phyloP scores from a whole-genome alignment of 352 stramenopile genomes.

The Globisporangium okanoganense region DNA sequence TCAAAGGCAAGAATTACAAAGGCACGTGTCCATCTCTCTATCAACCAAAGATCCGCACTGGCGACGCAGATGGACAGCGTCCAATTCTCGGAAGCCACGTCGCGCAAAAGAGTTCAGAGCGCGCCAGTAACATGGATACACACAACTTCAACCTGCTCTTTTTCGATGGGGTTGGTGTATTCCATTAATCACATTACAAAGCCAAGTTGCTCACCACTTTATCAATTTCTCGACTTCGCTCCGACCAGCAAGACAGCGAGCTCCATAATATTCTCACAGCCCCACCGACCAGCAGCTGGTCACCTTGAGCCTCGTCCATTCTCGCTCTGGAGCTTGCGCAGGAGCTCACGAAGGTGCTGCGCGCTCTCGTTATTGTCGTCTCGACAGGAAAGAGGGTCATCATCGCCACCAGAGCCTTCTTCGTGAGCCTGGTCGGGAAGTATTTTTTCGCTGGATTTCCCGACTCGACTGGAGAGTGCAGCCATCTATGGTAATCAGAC shows the following conservation, averaged over 20 bases:
- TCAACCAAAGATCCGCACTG: not conserved
- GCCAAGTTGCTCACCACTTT: not conserved
- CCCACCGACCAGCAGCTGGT: not conserved
- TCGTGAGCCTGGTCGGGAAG: not conserved
- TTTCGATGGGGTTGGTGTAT: not conserved
- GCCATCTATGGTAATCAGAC: not conserved
- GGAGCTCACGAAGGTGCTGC: not conserved
- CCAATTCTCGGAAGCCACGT: no score
- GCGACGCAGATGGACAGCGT: not conserved
- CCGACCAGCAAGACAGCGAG: no score
- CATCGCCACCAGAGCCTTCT: not conserved
- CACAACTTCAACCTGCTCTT: not conserved
- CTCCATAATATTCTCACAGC: no score
- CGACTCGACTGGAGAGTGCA: not conserved
- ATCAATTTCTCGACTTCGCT: no score
- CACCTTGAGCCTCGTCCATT: not conserved
- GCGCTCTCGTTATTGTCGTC: not conserved
- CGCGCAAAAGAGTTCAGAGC: slow-evolving; percentile 2
- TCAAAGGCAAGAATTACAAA: not conserved
- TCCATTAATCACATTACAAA: not conserved
- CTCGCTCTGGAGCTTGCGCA: not conserved
- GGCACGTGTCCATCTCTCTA: not conserved
- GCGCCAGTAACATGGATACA: not conserved
- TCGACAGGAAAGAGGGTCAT: not conserved
- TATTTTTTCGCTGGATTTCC: slow-evolving; percentile 10